A percentile compares a stretch with the other conserved stretches of the same genome.
These are phyloP conservation scores for Calonectria hawksworthii DNA, from an alignment of 2,329 filamentous ascomycete genomes.

Conservation along the genomic window DNA sequence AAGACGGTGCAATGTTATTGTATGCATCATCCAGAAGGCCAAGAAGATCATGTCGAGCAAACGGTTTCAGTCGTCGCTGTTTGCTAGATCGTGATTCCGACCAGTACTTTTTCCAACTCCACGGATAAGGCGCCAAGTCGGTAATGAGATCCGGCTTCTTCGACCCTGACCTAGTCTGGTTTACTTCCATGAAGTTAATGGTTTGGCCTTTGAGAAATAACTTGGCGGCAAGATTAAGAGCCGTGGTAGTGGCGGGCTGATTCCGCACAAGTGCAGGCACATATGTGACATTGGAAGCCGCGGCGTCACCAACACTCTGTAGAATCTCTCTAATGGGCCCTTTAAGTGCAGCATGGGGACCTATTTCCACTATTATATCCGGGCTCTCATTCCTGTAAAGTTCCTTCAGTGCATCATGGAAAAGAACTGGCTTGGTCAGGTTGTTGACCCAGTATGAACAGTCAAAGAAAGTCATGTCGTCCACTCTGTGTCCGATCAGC, in stretches of 20 bases:
- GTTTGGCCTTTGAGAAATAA: slow-evolving; percentile 60
- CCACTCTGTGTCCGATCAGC: slow-evolving; percentile 56
- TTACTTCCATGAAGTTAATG: slow-evolving; percentile 61
- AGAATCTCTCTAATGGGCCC: slow-evolving; percentile 66
- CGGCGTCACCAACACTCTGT: slow-evolving; percentile 57
- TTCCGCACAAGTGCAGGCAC: slow-evolving; percentile 64
- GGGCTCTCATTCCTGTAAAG: slow-evolving; percentile 36
- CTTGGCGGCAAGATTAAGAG: slow-evolving; percentile 58
- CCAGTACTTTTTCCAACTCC: slow-evolving; percentile 63
- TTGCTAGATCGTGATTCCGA: slow-evolving; percentile 60
- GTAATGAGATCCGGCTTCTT: slow-evolving; percentile 49
- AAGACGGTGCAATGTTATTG: slow-evolving; percentile 60
- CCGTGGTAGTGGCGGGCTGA: slow-evolving; percentile 61
- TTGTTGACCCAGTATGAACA: slow-evolving; percentile 62
- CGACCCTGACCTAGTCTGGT: slow-evolving; percentile 48
- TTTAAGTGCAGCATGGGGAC: slow-evolving; percentile 63
- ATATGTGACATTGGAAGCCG: slow-evolving; percentile 57
- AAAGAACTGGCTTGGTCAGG: slow-evolving; percentile 56
- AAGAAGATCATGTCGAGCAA: slow-evolving; percentile 60
- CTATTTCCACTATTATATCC: slow-evolving; percentile 58
- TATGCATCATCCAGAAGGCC: slow-evolving; percentile 60
- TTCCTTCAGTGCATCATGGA: slow-evolving; percentile 48
- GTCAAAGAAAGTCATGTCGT: slow-evolving; percentile 52
- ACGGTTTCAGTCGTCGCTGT: slow-evolving; percentile 56
- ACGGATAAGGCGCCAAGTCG: slow-evolving; percentile 63